Conservation (phyloP, 805 yeast species). For the Saturnispora bothae region DNA sequence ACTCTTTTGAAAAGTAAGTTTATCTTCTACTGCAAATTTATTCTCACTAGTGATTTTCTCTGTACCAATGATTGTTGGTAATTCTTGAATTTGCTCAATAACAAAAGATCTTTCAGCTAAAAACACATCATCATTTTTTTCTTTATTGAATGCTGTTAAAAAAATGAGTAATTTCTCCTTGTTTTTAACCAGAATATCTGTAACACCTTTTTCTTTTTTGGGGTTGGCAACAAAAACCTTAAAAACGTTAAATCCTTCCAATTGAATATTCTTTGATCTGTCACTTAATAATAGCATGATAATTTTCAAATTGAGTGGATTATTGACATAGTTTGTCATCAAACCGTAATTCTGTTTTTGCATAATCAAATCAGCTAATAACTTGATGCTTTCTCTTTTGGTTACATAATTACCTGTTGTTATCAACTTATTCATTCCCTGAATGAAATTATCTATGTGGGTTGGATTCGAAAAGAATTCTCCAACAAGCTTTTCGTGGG, state of each 20-base stretch:
- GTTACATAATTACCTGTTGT: conserved; percentile 80
- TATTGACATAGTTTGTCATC: conserved; percentile 68
- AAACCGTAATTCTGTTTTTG: conserved; percentile 60
- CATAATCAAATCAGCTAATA: conserved; percentile 62
- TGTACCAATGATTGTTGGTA: conserved; percentile 45
- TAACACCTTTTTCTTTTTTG: conserved; percentile 65
- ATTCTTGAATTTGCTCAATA: conserved; percentile 56
- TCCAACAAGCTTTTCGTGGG: conserved; percentile 57
- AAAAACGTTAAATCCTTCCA: conserved; percentile 87
- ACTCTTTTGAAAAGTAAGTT: too few species aligned
- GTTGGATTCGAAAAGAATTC: conserved; percentile 53
- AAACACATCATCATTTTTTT: conserved; percentile 46
- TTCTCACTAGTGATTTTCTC: conserved; percentile 6
- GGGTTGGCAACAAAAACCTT: conserved; percentile 97
- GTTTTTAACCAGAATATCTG: conserved; percentile 76
- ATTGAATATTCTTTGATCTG: conserved; percentile 77
- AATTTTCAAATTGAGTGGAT: conserved; percentile 72
- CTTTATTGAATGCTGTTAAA: conserved; percentile 53
- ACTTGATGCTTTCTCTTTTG: conserved; percentile 77
- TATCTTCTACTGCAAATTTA: not conserved
- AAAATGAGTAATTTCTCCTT: conserved; percentile 65
- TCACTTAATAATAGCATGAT: conserved; percentile 82
- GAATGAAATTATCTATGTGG: conserved; percentile 42
- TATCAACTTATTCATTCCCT: conserved; percentile 56
- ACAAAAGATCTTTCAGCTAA: conserved; percentile 76